A percentile compares a stretch with the other conserved stretches of the same genome.
These are phyloP conservation scores for Meyerozyma guilliermondii DNA, from an alignment of 1,139 yeast species.

Conservation along the genomic window DNA sequence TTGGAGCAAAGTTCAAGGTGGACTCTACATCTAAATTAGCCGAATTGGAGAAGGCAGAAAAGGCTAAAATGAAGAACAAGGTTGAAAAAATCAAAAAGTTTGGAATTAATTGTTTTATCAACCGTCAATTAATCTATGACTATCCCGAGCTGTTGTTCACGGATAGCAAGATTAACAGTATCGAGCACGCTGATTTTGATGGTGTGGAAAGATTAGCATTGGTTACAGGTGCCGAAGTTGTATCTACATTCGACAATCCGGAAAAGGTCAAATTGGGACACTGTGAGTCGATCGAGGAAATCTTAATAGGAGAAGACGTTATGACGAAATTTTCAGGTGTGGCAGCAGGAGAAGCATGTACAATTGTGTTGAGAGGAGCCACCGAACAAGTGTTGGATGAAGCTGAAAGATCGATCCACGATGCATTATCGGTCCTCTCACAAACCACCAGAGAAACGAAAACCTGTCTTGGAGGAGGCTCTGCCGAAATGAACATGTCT, in stretches of 20 bases:
- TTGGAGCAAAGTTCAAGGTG: conserved; percentile 97
- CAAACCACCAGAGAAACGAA: conserved; percentile 95
- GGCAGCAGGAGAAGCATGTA: conserved; percentile 94
- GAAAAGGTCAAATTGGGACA: conserved; percentile 80
- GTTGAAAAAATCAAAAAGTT: conserved; percentile 81
- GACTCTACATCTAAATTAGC: conserved; percentile 94
- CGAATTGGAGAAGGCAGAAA: conserved; percentile 93
- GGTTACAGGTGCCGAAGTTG: conserved; percentile 98
- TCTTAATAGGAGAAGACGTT: conserved; percentile 86
- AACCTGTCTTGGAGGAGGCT: conserved; percentile 96
- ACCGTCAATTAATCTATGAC: conserved; percentile 94
- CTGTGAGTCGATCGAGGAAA: conserved; percentile 87
- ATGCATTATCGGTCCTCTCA: conserved; percentile 90
- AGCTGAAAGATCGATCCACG: conserved; percentile 96
- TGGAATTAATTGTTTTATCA: conserved; percentile 85
- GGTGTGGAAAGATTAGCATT: conserved; percentile 95
- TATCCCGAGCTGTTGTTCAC: conserved; percentile 96
- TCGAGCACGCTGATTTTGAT: conserved; percentile 98
- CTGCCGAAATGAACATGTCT: conserved; percentile 97
- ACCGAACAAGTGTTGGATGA: conserved; percentile 95
- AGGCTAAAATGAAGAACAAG: conserved; percentile 84
- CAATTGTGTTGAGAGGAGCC: conserved; percentile 93
- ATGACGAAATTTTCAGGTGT: conserved; percentile 90
- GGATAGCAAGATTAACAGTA: conserved; percentile 81
- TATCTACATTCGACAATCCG: conserved; percentile 92